Base-by-base conservation (phyloP, 2,329 filamentous ascomycete species). In the Aspergillus cejpii region DNA sequence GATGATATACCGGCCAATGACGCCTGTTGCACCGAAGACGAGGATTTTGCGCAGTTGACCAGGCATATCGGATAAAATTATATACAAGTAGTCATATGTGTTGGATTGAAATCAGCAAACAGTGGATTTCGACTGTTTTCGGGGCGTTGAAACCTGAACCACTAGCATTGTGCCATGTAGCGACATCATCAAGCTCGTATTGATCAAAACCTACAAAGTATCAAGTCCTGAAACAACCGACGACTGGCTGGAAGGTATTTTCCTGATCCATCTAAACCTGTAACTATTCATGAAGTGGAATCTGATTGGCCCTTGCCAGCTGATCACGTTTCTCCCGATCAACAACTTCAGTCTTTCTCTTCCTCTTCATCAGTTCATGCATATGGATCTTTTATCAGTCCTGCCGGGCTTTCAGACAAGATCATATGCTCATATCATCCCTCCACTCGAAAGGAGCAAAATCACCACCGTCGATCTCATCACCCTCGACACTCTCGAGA, bases 401-500 rank as follows among this genome's bases (percentile, higher is more conserved):
- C 78, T 96, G 54, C 89, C 91, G 58, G 77, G 81, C 68, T 94
- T 96, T 63, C 78, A 84, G 49, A 76, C 79, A 53, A 75, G 78
- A 61, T 76, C 77, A 50, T 91, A 85, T 69, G 75, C 82, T 33
- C 81, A 85, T 59, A 81, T 96, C 37, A 70, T 96, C 24, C 83
- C 87, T 2, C 80, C 81, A 17, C 78, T 97, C 44, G 91, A 97
- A 70, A 80, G 80, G 63, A 81, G 86, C 57, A 74, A 76, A 41
- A 74, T 98, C 62, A 85, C 85, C 20, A 86, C 85, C 24, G 82
- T 81, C 56, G 92, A 98, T 64, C 78, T 98, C 39, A 76, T 98
- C 58, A 87, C 87, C 2, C 81, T 94, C 50, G 87, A 95, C 60
- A 77, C 83, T 3, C 75, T 83, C 49, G 85, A 95, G 60, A 80